Evolutionary conservation across 164 flowering plant species (phyloP).

Genomic region (Warburgia ugandensis): DNA sequence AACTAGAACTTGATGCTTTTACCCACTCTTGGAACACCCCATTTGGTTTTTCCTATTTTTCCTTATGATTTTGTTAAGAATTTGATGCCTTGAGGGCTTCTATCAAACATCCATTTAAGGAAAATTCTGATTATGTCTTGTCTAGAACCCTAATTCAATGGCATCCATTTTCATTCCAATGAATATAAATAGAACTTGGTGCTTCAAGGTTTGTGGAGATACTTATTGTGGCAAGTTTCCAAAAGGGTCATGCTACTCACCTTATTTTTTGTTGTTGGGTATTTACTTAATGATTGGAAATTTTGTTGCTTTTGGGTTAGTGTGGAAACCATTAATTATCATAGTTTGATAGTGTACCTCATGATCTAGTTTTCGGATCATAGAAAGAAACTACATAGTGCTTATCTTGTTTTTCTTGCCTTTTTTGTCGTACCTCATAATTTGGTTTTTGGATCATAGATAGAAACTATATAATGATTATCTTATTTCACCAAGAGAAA

Average conservation of each 20-base stretch:
- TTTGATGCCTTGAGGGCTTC: slow-evolving; percentile 38
- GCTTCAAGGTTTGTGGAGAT: slow-evolving; percentile 23
- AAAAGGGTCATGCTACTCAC: slow-evolving; percentile 21
- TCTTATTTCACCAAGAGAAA: too few relatives aligned
- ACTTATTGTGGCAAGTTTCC: slow-evolving; percentile 14
- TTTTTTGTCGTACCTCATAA: too few relatives aligned
- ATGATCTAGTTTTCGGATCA: not conserved
- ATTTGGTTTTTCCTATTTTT: slow-evolving; percentile 34
- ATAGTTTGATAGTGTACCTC: not conserved
- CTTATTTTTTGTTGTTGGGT: slow-evolving; percentile 14
- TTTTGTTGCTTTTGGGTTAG: not conserved
- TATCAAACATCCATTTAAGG: slow-evolving; percentile 39
- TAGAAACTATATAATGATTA: too few relatives aligned
- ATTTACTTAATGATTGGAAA: slow-evolving; percentile 15
- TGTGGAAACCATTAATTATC: not conserved
- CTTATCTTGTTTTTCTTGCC: too few relatives aligned
- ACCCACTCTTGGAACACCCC: slow-evolving; percentile 38
- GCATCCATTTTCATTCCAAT: slow-evolving; percentile 17
- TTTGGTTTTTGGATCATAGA: too few relatives aligned
- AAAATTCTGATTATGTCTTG: slow-evolving; percentile 28
- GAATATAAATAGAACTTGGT: slow-evolving; percentile 37
- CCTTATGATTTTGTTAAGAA: slow-evolving; percentile 34
- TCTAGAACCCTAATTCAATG: slow-evolving; percentile 60
- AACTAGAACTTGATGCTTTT: slow-evolving; percentile 39
- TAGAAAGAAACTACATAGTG: too few relatives aligned